Conservation (phyloP, 2,329 filamentous ascomycete species). For the Alternaria brassicae region DNA sequence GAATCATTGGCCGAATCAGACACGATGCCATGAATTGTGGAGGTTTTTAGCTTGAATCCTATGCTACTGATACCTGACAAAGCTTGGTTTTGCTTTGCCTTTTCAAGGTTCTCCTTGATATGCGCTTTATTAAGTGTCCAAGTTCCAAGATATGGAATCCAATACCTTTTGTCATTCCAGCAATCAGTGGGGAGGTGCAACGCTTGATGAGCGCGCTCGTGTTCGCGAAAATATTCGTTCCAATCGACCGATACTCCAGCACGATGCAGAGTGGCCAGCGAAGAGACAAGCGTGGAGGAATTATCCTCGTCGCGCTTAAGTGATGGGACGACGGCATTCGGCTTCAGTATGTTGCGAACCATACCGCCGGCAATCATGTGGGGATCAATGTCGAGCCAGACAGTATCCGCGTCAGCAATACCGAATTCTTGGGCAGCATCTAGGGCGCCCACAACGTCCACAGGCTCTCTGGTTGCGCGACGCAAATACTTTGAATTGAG, state of each 20-base stretch:
- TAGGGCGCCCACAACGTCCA: not conserved
- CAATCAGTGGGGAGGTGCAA: not conserved
- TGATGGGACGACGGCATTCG: not conserved
- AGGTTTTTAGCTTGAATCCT: not conserved
- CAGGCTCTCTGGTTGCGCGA: not conserved
- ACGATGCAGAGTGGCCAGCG: not conserved
- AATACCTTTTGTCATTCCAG: not conserved
- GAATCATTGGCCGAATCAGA: not conserved
- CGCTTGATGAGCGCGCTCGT: not conserved
- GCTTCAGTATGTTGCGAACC: not conserved
- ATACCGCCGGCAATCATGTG: not conserved
- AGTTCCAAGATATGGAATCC: not conserved
- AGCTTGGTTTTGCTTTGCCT: not conserved
- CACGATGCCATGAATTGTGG: not conserved
- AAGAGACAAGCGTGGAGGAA: not conserved
- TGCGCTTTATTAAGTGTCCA: not conserved
- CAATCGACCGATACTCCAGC: not conserved
- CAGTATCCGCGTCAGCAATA: not conserved
- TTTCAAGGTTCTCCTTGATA: not conserved
- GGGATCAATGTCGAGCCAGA: constrained; percentile 2
- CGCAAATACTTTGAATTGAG: not conserved
- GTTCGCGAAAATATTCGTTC: not conserved
- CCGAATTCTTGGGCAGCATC: not conserved
- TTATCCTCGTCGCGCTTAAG: not conserved
- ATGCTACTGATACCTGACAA: not conserved